Evolutionary conservation across 2,329 filamentous ascomycete species (phyloP).

Genomic region (Fusarium nelsonii): DNA sequence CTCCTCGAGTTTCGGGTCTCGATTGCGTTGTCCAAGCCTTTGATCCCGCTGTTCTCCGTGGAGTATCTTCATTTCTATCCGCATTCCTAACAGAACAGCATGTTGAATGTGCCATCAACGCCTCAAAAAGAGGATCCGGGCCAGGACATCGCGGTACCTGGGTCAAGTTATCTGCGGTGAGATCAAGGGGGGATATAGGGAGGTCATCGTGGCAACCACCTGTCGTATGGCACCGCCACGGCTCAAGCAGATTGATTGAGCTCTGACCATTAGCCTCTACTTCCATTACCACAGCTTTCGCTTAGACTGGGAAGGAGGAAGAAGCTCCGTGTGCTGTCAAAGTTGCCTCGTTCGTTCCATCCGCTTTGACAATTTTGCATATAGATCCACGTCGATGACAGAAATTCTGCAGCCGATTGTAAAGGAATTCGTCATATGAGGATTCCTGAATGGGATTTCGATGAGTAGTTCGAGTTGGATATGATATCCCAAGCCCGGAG

Average conservation of each 20-base stretch:
- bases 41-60: background rate
- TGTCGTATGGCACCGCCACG: constrained; percentile 38
- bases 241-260: constrained; percentile 44
- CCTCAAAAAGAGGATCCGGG: constrained; percentile 41
- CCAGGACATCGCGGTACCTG: constrained; percentile 43
- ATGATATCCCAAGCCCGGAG: constrained; percentile 9
- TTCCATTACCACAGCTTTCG: constrained; percentile 46
- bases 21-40: constrained; percentile 5
- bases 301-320: constrained; percentile 38
- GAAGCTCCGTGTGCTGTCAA: constrained; percentile 41
- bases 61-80: background rate
- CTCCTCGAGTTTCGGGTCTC: background rate
- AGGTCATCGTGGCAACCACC: constrained; percentile 44
- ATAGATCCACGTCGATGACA: constrained; percentile 8
- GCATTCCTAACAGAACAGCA: constrained; percentile 7
- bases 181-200: constrained; percentile 34
- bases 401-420: background rate
- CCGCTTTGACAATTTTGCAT: constrained; percentile 27
- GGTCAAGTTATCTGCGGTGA: constrained; percentile 31
- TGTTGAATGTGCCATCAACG: constrained; percentile 31
- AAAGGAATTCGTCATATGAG: background rate
- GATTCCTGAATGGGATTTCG: background rate
- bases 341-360: constrained; percentile 42
- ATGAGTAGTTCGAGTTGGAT: constrained; percentile 22
- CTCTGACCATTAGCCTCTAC: constrained; percentile 44